Conservation (phyloP, 352 stramenopile species). For the Blastocystis sp. region DNA sequence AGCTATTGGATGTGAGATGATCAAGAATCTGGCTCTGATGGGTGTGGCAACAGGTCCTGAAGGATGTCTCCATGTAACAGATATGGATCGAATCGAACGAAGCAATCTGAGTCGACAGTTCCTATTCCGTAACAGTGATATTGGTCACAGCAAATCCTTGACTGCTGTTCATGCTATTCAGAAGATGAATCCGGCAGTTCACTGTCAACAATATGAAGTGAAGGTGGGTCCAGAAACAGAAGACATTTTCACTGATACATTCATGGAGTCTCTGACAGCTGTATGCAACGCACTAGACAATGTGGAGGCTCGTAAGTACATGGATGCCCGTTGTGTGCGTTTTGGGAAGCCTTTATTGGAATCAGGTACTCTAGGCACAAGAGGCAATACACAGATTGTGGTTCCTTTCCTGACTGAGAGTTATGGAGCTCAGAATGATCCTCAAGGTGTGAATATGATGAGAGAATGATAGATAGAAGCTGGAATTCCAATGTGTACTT, state of each 20-base stretch:
- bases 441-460: neutral
- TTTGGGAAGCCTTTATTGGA: slow-evolving; percentile 95
- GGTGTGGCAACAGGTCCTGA: slow-evolving; percentile 80
- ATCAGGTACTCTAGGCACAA: slow-evolving; percentile 94
- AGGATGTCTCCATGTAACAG: slow-evolving; percentile 86
- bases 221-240: slow-evolving; percentile 86
- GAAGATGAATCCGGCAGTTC: slow-evolving; percentile 88
- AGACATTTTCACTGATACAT: slow-evolving; percentile 92
- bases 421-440: slow-evolving; percentile 77
- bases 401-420: slow-evolving; percentile 82
- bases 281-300: slow-evolving; percentile 97
- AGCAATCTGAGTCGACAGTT: slow-evolving; percentile 97
- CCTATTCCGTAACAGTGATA: slow-evolving; percentile 91
- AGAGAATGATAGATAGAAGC: slow-evolving; percentile 74
- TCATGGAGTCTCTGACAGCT: slow-evolving; percentile 84
- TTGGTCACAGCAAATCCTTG: slow-evolving; percentile 87
- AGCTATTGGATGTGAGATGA: slow-evolving; percentile 98
- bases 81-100: slow-evolving; percentile 99
- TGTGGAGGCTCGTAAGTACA: slow-evolving; percentile 91
- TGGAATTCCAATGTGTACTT: slow-evolving; percentile 95
- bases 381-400: slow-evolving; percentile 89
- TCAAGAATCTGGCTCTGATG: slow-evolving; percentile 99
- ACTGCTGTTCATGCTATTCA: slow-evolving; percentile 82
- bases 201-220: slow-evolving; percentile 74
- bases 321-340: slow-evolving; percentile 90